phyloP scores from a whole-genome alignment of 768 basidiomycete species.

The Pisolithus marmoratus region DNA sequence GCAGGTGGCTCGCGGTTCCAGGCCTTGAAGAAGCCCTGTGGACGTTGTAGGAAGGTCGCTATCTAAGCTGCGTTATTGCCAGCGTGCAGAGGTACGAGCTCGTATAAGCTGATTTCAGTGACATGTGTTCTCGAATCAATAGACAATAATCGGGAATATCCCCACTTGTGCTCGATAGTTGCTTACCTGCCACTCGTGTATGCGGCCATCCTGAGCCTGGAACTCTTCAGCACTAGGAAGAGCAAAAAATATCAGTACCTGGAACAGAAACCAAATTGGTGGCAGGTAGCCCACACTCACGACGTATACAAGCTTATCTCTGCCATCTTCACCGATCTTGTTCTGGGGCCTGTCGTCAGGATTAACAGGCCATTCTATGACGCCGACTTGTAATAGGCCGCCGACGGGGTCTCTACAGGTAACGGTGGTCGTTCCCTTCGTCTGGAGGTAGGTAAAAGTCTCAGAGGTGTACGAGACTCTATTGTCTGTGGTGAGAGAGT shows the following conservation, averaged over 20 bases:
- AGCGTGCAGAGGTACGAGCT: conserved; percentile 22
- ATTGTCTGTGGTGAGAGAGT: conserved; percentile 14
- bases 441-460: conserved; percentile 7
- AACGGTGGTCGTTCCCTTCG: conserved; percentile 18
- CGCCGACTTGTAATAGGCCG: conserved; percentile 20
- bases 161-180: conserved; percentile 20
- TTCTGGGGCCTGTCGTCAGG: conserved; percentile 6
- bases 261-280: neutral
- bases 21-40: conserved; percentile 6
- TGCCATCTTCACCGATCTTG: conserved; percentile 18
- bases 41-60: conserved; percentile 22
- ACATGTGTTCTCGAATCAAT: neutral
- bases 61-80: conserved; percentile 10
- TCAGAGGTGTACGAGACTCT: conserved; percentile 13
- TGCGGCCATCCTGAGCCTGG: conserved; percentile 11
- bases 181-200: conserved; percentile 26
- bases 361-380: conserved; percentile 24
- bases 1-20: conserved; percentile 16
- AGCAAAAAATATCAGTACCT: neutral
- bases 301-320: conserved; percentile 18
- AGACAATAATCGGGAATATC: neutral
- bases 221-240: conserved; percentile 21
- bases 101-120: neutral
- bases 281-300: conserved; percentile 7
- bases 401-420: conserved; percentile 16